Evolutionary conservation across 495 filamentous ascomycete species (phyloP).

Genomic region (Xylaria acuta): DNA sequence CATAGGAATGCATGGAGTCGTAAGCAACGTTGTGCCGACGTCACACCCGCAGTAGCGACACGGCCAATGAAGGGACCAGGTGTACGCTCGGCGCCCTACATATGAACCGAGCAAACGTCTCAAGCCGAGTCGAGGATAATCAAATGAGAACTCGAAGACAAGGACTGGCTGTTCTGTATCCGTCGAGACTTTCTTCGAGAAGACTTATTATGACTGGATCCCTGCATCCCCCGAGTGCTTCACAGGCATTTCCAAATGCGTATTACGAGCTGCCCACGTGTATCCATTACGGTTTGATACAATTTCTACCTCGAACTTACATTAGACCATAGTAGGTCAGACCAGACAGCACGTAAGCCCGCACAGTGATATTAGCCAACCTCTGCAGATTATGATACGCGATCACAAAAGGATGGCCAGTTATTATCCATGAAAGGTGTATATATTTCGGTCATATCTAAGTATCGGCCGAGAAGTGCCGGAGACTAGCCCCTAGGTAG

Average conservation of each 20-base stretch:
- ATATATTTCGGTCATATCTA: not conserved
- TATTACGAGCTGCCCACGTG: not conserved
- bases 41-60: conserved; percentile 5
- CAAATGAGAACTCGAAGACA: not conserved
- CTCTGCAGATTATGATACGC: not conserved
- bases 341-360: not conserved
- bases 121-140: not conserved
- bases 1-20: not conserved
- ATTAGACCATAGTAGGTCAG: not conserved
- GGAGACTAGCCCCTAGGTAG: not conserved
- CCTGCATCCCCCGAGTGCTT: not conserved
- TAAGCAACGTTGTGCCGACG: conserved; percentile 11
- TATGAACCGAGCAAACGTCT: not conserved
- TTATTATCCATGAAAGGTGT: not conserved
- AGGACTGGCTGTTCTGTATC: not conserved
- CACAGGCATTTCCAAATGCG: not conserved
- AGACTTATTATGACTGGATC: not conserved
- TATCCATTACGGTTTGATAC: not conserved
- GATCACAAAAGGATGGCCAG: not conserved
- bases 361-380: not conserved
- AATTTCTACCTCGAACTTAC: not conserved
- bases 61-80: not conserved
- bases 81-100: conserved; percentile 15
- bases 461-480: not conserved
- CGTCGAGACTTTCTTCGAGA: not conserved